phyloP scores from a whole-genome alignment of 768 basidiomycete genomes.

The Boletus rubropictus region DNA sequence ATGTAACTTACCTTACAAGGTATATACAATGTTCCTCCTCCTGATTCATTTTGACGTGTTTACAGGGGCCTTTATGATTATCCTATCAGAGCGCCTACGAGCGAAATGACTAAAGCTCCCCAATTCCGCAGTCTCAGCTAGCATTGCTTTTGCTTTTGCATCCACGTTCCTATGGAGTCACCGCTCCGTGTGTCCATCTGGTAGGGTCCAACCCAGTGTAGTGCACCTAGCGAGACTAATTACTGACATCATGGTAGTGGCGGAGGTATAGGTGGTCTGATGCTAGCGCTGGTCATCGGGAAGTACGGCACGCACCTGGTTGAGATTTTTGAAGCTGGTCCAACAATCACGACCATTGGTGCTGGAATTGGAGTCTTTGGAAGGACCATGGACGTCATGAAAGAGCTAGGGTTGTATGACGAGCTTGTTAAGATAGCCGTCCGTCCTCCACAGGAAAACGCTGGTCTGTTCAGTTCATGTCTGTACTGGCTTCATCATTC shows the following conservation, averaged over 20 bases:
- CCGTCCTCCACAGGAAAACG: constrained; percentile 15
- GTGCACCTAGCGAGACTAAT: too few species aligned
- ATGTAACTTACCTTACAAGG: too few species aligned
- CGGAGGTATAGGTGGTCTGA: constrained; percentile 36
- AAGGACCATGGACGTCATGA: constrained; percentile 40
- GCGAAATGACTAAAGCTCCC: too few species aligned
- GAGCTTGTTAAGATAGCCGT: constrained; percentile 21
- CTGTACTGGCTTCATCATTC: background rate
- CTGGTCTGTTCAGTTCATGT: constrained; percentile 7
- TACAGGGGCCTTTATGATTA: too few species aligned
- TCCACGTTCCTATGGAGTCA: constrained; percentile 3
- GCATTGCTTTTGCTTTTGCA: background rate
- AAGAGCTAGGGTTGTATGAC: constrained; percentile 35
- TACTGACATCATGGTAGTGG: constrained; percentile 23
- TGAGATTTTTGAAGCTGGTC: constrained; percentile 40
- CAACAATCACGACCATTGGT: constrained; percentile 37
- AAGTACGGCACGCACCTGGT: constrained; percentile 28
- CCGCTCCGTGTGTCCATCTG: constrained; percentile 17
- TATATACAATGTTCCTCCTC: too few species aligned
- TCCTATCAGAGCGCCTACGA: too few species aligned
- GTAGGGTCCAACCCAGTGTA: background rate
- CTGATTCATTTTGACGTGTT: too few species aligned
- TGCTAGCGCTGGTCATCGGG: constrained; percentile 28
- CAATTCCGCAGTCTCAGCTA: background rate
- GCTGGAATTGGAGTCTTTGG: constrained; percentile 44